Evolutionary conservation across 2,329 filamentous ascomycete species (phyloP).

Genomic region (Penicillium fuscoglaucum): DNA sequence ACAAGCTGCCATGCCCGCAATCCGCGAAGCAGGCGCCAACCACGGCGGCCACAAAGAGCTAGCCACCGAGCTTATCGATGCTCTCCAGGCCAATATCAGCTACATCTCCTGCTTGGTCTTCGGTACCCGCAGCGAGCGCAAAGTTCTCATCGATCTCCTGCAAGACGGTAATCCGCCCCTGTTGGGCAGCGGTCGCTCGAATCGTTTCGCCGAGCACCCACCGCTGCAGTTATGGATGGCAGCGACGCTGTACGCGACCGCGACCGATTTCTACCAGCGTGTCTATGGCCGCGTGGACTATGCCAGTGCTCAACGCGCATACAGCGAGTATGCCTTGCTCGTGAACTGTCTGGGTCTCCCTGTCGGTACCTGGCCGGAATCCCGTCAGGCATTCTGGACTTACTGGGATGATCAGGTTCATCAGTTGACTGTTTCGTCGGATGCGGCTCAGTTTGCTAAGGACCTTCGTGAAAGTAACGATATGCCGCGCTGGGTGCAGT

Average conservation of each 20-base stretch:
- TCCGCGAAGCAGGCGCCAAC: slow-evolving; percentile 17
- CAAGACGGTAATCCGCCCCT: slow-evolving; percentile 25
- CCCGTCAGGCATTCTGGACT: slow-evolving; percentile 36
- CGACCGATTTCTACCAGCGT: slow-evolving; percentile 41
- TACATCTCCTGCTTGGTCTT: slow-evolving; percentile 40
- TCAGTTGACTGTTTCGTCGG: slow-evolving; percentile 29
- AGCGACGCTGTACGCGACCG: slow-evolving; percentile 39
- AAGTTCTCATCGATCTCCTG: slow-evolving; percentile 30
- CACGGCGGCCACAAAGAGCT: slow-evolving; percentile 19
- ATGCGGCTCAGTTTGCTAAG: slow-evolving; percentile 33
- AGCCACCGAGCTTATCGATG: slow-evolving; percentile 32
- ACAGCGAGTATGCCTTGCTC: slow-evolving; percentile 34
- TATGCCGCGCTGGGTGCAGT: slow-evolving; percentile 33
- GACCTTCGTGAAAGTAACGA: slow-evolving; percentile 28
- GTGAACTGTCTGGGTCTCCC: slow-evolving; percentile 31
- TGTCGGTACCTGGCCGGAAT: slow-evolving; percentile 32
- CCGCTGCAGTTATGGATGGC: slow-evolving; percentile 35
- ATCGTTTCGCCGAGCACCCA: slow-evolving; percentile 25
- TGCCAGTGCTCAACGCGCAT: slow-evolving; percentile 34
- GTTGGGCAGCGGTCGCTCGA: slow-evolving; percentile 22
- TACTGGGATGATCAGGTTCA: slow-evolving; percentile 39
- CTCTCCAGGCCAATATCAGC: slow-evolving; percentile 33
- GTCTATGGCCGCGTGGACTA: slow-evolving; percentile 37
- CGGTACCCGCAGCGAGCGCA: slow-evolving; percentile 33
- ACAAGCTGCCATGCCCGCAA: slow-evolving; percentile 36